A percentile compares a stretch with the other conserved stretches of the same genome.
These are phyloP conservation scores for Trichosanthes truncata DNA, from an alignment of 306 rosid genomes.

Conservation along the genomic window DNA sequence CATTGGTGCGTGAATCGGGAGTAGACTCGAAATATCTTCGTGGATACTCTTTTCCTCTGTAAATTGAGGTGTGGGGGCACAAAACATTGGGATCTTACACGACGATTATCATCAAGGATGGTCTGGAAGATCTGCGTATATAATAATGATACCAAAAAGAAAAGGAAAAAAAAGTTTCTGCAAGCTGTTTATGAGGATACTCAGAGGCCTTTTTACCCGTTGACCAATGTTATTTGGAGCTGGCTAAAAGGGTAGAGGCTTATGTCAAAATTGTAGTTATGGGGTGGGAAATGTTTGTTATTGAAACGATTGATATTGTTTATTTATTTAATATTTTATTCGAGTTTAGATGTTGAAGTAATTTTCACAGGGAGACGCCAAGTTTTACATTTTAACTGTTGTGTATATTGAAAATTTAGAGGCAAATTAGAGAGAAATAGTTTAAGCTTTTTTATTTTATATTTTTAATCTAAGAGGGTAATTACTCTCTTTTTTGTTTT, in stretches of 20 bases:
- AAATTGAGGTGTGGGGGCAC: background rate
- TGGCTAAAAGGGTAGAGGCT: background rate
- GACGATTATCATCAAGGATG: background rate
- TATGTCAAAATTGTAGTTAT: background rate
- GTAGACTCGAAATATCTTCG: constrained; percentile 47
- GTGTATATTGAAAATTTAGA: background rate
- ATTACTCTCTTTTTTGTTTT: background rate
- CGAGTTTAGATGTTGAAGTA: background rate
- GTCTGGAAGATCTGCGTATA: background rate
- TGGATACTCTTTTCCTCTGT: constrained; percentile 39
- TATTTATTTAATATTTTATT: background rate
- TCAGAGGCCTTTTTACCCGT: background rate
- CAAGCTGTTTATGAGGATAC: background rate
- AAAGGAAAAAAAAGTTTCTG: background rate
- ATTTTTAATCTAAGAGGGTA: background rate
- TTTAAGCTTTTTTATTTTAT: background rate
- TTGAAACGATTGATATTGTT: background rate
- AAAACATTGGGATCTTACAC: background rate
- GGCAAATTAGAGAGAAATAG: background rate
- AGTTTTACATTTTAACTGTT: background rate
- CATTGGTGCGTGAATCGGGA: constrained; percentile 41
- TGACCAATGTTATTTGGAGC: background rate
- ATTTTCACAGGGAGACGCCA: background rate
- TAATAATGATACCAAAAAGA: background rate
- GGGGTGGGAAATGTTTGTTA: background rate